These are phyloP conservation scores for Exophiala calicioides DNA, from an alignment of 2,329 filamentous ascomycete species.

Conservation along the genomic window DNA sequence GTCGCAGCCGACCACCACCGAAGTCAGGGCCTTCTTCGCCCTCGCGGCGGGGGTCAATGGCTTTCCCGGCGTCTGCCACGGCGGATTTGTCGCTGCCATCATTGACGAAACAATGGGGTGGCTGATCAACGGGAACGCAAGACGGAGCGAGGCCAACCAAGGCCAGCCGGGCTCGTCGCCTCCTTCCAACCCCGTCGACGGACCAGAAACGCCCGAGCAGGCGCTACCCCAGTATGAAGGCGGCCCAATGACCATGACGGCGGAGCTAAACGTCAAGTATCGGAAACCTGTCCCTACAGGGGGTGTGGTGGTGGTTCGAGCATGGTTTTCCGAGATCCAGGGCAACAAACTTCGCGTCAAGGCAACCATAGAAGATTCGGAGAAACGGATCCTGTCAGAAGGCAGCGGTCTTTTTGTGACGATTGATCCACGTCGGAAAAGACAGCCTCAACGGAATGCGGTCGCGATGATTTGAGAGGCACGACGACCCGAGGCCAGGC, in stretches of 20 bases:
- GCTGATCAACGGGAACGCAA: neutral
- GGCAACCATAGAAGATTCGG: conserved; percentile 1
- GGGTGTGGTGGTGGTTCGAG: neutral
- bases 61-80: neutral
- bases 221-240: too few species aligned
- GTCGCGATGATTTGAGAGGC: too few species aligned
- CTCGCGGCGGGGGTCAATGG: conserved; percentile 1
- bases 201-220: neutral
- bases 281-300: conserved; percentile 1
- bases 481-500: too few species aligned
- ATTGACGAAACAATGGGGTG: neutral
- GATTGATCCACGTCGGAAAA: too few species aligned
- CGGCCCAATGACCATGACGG: too few species aligned
- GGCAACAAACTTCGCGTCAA: neutral
- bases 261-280: conserved; percentile 6
- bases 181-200: neutral
- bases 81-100: neutral
- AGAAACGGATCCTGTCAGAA: neutral
- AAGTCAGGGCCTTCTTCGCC: conserved; percentile 1
- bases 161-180: too few species aligned
- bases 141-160: neutral
- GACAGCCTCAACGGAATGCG: too few species aligned
- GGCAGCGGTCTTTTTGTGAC: conserved; percentile 2
- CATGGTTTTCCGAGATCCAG: conserved; percentile 3
- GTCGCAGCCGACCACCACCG: neutral